Conservation (phyloP, 2,329 filamentous ascomycete species). For the Sarocladium brachiariae region DNA sequence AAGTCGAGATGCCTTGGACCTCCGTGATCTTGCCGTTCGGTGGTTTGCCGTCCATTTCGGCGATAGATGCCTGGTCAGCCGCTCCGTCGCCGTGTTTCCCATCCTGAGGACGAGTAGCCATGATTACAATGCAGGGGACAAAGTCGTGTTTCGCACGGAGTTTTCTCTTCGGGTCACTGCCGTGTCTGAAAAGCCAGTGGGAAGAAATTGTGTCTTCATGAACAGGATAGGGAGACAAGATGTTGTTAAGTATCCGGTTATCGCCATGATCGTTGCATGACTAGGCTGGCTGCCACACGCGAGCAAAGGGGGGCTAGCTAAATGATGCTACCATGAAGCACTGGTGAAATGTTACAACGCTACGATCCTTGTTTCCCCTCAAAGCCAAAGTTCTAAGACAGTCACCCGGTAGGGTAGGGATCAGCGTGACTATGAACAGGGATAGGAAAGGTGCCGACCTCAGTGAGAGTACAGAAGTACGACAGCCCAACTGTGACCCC, state of each 20-base stretch:
- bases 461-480: neutral
- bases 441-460: neutral
- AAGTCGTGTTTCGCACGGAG: too few relatives aligned
- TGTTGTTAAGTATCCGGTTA: too few relatives aligned
- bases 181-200: too few relatives aligned
- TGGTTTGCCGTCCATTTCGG: constrained; percentile 15
- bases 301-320: neutral
- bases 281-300: neutral
- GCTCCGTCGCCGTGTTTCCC: neutral
- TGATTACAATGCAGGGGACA: neutral
- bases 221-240: too few relatives aligned
- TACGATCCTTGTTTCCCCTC: neutral
- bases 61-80: constrained; percentile 12
- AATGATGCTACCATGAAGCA: neutral
- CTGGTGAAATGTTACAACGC: too few relatives aligned
- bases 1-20: constrained; percentile 22
- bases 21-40: constrained; percentile 17
- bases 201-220: too few relatives aligned
- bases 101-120: constrained; percentile 7
- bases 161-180: too few relatives aligned
- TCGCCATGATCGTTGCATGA: too few relatives aligned
- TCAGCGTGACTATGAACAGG: neutral
- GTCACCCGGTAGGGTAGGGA: neutral
- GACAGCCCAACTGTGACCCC: neutral
- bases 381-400: neutral